Percentiles rank a stretch among this genome's conserved stretches.
phyloP scores from a whole-genome alignment of 2,329 filamentous ascomycete genomes.

The Periconia macrospinosa region DNA sequence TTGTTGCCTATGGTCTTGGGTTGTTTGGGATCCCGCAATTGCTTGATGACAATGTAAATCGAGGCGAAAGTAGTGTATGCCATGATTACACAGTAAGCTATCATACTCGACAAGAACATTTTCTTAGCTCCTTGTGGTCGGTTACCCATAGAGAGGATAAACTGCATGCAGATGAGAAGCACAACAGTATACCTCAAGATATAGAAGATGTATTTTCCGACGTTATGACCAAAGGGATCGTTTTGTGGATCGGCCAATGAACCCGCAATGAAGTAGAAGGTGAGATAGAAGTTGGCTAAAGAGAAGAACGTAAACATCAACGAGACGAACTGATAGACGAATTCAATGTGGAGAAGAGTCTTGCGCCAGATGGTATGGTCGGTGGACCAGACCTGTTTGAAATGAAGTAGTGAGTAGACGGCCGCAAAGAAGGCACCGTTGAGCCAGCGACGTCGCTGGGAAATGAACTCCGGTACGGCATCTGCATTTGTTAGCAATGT shows the following conservation, averaged over 20 bases:
- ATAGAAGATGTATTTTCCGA: slow-evolving; percentile 83
- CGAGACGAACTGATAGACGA: slow-evolving; percentile 90
- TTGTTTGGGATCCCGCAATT: slow-evolving; percentile 61
- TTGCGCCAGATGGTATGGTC: slow-evolving; percentile 91
- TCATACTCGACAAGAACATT: slow-evolving; percentile 84
- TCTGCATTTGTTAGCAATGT: slow-evolving; percentile 55
- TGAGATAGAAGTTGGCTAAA: slow-evolving; percentile 97
- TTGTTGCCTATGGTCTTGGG: slow-evolving; percentile 73
- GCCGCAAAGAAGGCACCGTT: slow-evolving; percentile 99
- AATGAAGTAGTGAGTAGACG: slow-evolving; percentile 95
- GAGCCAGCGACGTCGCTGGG: slow-evolving; percentile 92
- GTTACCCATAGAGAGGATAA: slow-evolving; percentile 95
- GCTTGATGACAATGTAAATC: slow-evolving; percentile 84
- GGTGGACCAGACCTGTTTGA: slow-evolving; percentile 87
- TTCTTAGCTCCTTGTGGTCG: slow-evolving; percentile 91
- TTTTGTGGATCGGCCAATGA: slow-evolving; percentile 76
- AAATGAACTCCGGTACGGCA: slow-evolving; percentile 93
- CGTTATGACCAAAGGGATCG: slow-evolving; percentile 89
- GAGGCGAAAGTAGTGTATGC: slow-evolving; percentile 87
- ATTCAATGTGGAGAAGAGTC: slow-evolving; percentile 89
- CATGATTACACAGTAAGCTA: slow-evolving; percentile 95
- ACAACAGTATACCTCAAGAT: slow-evolving; percentile 83
- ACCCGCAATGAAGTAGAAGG: slow-evolving; percentile 96
- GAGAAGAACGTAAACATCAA: slow-evolving; percentile 97
- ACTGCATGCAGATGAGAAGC: slow-evolving; percentile 89